Base-by-base conservation (phyloP, 257 asterid species). In the Fraxinus quadrangulata region DNA sequence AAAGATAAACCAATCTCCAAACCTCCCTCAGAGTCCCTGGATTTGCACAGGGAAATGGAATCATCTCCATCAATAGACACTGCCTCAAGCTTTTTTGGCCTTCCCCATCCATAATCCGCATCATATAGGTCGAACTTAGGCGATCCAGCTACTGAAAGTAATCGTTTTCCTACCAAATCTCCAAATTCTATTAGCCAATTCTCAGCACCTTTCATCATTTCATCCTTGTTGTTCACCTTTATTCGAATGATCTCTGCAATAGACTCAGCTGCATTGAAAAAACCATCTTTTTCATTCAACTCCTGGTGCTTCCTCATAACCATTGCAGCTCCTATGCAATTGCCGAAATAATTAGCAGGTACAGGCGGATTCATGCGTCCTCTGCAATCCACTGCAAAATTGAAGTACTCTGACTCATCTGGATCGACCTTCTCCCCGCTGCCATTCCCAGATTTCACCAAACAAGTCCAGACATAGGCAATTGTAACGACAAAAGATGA, bases 51-150 rank as follows among this genome's bases (percentile, higher is more conserved):
- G 7, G 90, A 86, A 79, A 86, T 79, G 0, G 87, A 75, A 51
- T 77, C 68, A 59, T 82, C 87, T 0, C 75, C 78, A 45, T 89
- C 94, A 40, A 84, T 81, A 0, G 89, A 83, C 65, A 77, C 34
- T 0, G 76, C 63, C 30, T 90, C 89, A 13, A 82, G n/a, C 67
- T 86, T 88, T 19, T 11, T 72, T 10, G 85, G 80, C 28, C 30
- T 86, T 5, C 91, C 94, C 88, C 87, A 88, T 7, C 92, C 90
- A 31, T 82, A 90, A 85, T 90, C 92, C 4, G 75, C 81, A 1
- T 42, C 72, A 37, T 75, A 82, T 31, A 85, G 70, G 56, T 90
- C 86, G 59, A 80, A 81, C 34, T 75, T 87, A 11, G 93, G 90
- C 0, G 90, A 90, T 10, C 93, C 96, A 24, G 86, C 71, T 2